These are phyloP conservation scores for Spizellomyces punctatus DNA, from an alignment of 192 early-diverging fungal species.

Conservation along the genomic window DNA sequence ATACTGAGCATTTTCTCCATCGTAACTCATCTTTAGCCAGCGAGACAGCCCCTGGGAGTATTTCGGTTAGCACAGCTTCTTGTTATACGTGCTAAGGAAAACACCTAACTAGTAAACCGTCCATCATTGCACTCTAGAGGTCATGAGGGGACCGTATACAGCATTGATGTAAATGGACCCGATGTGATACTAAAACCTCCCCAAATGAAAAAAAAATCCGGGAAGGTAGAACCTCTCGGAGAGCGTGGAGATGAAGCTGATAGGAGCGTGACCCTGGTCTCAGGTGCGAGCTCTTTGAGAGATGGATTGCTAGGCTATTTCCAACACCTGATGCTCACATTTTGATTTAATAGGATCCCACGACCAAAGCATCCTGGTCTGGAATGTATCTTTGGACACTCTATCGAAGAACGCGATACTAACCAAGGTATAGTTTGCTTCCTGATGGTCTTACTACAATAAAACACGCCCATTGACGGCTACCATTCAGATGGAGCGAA, in stretches of 20 bases:
- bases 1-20: too few relatives aligned
- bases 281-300: not conserved
- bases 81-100: too few relatives aligned
- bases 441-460: not conserved
- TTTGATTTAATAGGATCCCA: conserved; percentile 45
- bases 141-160: conserved; percentile 57
- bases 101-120: too few relatives aligned
- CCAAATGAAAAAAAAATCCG: conserved; percentile 3
- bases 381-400: conserved; percentile 24
- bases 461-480: not conserved
- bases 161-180: conserved; percentile 37
- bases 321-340: not conserved
- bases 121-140: conserved; percentile 3
- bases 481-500: conserved; percentile 27
- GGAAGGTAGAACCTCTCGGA: conserved; percentile 5
- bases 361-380: conserved; percentile 48
- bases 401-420: conserved; percentile 7
- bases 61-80: too few relatives aligned
- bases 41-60: too few relatives aligned
- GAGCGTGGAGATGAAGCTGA: not conserved
- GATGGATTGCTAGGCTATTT: not conserved
- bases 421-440: conserved; percentile 29
- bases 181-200: not conserved
- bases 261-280: not conserved
- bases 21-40: too few relatives aligned